Base-by-base conservation (phyloP, 495 filamentous ascomycete species). In the Articulospora tetracladia region DNA sequence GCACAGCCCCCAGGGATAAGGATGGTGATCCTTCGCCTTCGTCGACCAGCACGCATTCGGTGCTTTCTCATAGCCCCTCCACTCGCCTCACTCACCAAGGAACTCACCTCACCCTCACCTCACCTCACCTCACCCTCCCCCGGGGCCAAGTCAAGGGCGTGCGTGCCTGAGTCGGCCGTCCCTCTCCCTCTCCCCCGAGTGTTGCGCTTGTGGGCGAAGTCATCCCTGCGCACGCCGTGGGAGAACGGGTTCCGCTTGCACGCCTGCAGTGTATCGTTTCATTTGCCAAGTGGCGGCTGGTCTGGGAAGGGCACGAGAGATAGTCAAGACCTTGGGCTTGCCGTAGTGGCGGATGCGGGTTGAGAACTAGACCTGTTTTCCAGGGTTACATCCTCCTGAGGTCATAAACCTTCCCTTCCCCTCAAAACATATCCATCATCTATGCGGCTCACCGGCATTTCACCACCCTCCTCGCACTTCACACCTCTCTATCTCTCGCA, bases 1-100 rank as follows among this genome's bases (percentile, higher is more conserved):
- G 55, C 55, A 57, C 55, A 57, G 55, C 55, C 55, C 55, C 55
- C 39, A 7, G n/a, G n/a, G n/a, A n/a, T n/a, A 49, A 50, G 55
- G 55, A 57, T 57, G n/a, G 15, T 25, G 44, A 57, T 57, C 55
- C 55, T 57, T 57, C 55, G 32, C 39, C 32, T 20, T 22, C 24
- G 47, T 1, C n/a, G 22, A 13, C n/a, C n/a, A n/a, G n/a, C 6
- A 13, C 15, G 19, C 50, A n/a, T n/a, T n/a, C n/a, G n/a, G n/a
- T n/a, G n/a, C n/a, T 44, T 44, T 44, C 39, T 44, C 39, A 44
- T 44, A 44, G 39, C 39, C 39, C 39, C 39, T 3, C 7, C 6
- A 34, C 6, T 11, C 8, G n/a, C 11, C 10, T 19, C 39, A 44
- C 39, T n/a, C n/a, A n/a, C n/a, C n/a, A n/a, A n/a, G 17, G 30